phyloP scores from a whole-genome alignment of 2,329 filamentous ascomycete species.

The Didymella pinodella region DNA sequence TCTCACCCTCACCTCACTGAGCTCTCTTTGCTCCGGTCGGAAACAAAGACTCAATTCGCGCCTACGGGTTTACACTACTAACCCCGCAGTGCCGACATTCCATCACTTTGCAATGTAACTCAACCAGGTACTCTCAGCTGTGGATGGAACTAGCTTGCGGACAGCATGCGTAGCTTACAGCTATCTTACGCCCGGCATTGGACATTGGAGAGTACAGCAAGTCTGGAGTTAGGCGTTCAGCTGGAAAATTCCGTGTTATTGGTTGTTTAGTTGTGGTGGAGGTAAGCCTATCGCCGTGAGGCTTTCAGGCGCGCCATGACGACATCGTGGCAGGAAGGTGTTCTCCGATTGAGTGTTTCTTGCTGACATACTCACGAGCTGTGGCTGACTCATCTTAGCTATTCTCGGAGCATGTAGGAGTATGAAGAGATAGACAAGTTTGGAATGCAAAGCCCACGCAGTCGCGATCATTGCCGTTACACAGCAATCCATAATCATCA shows the following conservation, averaged over 20 bases:
- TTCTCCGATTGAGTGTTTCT: neutral
- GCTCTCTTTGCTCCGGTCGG: neutral
- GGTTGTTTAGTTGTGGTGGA: neutral
- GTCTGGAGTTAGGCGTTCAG: neutral
- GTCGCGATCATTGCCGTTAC: neutral
- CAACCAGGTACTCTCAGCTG: neutral
- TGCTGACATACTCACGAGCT: neutral
- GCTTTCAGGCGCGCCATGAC: slow-evolving; percentile 3
- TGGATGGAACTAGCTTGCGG: neutral
- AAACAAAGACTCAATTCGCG: neutral
- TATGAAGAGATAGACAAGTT: neutral
- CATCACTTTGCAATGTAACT: neutral
- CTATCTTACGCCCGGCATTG: neutral
- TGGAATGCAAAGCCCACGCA: neutral
- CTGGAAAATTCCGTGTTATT: neutral
- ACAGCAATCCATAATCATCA: neutral
- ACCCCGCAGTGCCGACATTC: neutral
- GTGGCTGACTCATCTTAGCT: neutral
- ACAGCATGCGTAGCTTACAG: neutral
- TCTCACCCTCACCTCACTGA: neutral
- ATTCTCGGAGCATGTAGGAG: neutral
- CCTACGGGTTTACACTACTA: slow-evolving; percentile 1
- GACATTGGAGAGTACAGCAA: neutral
- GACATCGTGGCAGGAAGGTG: neutral
- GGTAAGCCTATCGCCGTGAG: neutral